Conservation (phyloP, 768 basidiomycete species). For the Neoboletus brunneissimus region DNA sequence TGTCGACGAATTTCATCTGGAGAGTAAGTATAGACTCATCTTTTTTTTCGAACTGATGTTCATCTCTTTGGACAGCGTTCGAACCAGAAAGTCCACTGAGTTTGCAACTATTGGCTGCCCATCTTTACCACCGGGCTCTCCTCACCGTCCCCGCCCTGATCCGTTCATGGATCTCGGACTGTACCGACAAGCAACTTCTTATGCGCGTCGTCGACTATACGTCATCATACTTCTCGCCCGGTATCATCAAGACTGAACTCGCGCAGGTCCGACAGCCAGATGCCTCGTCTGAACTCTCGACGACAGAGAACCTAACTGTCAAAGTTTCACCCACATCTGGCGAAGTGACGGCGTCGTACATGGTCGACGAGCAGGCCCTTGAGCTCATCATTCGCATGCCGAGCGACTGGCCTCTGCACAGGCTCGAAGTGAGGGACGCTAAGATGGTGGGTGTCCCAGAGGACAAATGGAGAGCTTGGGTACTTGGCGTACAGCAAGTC, state of each 20-base stretch:
- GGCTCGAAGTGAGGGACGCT: conserved; percentile 83
- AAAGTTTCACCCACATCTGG: conserved; percentile 70
- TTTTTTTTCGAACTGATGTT: not conserved
- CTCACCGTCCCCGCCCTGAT: conserved; percentile 82
- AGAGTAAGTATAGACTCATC: conserved; percentile 46
- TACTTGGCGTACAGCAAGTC: conserved; percentile 87
- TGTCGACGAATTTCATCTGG: conserved; percentile 78
- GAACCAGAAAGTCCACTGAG: conserved; percentile 50
- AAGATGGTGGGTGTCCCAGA: conserved; percentile 86
- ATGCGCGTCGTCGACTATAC: conserved; percentile 75
- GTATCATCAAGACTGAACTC: conserved; percentile 83
- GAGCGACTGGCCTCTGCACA: conserved; percentile 84
- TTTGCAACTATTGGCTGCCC: conserved; percentile 71
- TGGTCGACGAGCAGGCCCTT: conserved; percentile 90
- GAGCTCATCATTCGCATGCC: conserved; percentile 89
- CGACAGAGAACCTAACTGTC: conserved; percentile 76
- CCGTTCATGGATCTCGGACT: conserved; percentile 79
- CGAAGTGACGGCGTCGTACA: conserved; percentile 82
- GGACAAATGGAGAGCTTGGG: conserved; percentile 90
- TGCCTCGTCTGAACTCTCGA: conserved; percentile 46
- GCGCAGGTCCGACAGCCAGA: conserved; percentile 61
- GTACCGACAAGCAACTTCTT: conserved; percentile 88
- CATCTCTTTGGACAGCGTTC: conserved; percentile 43
- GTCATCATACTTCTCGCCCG: conserved; percentile 81
- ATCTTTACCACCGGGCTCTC: conserved; percentile 86